Percentiles rank a stretch among this genome's conserved stretches.
Conservation (phyloP, 495 filamentous ascomycete genomes). For the Sordaria brevicollis region DNA sequence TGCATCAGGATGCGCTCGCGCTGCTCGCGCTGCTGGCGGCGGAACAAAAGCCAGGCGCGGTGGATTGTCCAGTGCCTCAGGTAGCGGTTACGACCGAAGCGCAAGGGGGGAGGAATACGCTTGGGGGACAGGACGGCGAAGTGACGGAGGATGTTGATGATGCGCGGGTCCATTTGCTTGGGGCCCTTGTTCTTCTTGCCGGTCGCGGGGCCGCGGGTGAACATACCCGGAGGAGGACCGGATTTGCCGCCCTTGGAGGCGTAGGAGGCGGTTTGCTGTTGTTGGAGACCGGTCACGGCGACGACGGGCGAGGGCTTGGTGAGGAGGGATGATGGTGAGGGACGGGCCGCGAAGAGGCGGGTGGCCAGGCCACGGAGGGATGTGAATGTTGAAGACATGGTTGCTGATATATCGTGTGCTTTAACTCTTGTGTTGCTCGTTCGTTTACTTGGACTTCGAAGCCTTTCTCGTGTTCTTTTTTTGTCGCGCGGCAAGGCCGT, state of each 20-base stretch:
- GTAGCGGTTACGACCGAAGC: constrained; percentile 75
- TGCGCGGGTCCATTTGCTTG: constrained; percentile 14
- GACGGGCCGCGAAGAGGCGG: constrained; percentile 8
- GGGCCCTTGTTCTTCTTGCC: constrained; percentile 13
- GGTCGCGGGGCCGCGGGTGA: neutral
- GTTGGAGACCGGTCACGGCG: neutral
- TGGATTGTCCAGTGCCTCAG: constrained; percentile 99
- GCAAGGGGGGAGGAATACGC: constrained; percentile 58
- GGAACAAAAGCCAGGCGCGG: constrained; percentile 77
- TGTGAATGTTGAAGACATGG: constrained; percentile 13
- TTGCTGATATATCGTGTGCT: neutral
- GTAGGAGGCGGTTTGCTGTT: neutral
- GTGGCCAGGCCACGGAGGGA: constrained; percentile 21
- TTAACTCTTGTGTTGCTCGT: too few species aligned
- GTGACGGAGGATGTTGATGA: constrained; percentile 22
- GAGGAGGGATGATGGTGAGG: neutral
- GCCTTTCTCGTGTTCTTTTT: neutral
- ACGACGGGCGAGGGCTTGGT: constrained; percentile 1
- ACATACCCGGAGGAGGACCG: neutral
- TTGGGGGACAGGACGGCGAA: constrained; percentile 17
- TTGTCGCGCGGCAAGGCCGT: neutral
- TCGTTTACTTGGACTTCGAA: too few species aligned
- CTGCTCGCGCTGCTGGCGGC: constrained; percentile 47
- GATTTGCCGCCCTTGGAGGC: neutral
- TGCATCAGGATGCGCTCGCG: constrained; percentile 56